A percentile compares a stretch with the other conserved stretches of the same genome.
phyloP scores from a whole-genome alignment of 345 rosid species.

The Eucalyptus brandiana region DNA sequence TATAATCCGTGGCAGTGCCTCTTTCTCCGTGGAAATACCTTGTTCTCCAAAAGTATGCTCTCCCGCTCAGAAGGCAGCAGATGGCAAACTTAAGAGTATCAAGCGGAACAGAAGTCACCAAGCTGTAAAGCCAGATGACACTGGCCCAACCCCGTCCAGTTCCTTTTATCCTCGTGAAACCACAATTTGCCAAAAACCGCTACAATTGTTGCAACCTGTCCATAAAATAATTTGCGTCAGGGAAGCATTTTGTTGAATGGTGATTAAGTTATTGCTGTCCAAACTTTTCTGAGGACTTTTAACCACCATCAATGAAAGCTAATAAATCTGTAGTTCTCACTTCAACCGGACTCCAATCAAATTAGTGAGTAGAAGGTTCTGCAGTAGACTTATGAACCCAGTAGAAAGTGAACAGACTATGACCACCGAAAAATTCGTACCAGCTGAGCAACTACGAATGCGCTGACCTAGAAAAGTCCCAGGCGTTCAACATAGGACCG shows the following conservation, averaged over 20 bases:
- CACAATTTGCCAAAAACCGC: constrained; percentile 70
- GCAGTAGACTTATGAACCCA: neutral
- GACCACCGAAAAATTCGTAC: constrained; percentile 11
- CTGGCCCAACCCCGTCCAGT: constrained; percentile 89
- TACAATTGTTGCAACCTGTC: constrained; percentile 55
- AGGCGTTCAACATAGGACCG: constrained; percentile 74
- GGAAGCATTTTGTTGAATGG: neutral
- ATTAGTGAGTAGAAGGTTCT: neutral
- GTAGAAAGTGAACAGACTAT: neutral
- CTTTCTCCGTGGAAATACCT: too few species aligned
- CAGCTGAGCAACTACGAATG: constrained; percentile 65
- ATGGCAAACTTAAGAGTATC: too few species aligned
- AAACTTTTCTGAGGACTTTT: too few species aligned
- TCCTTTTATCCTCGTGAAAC: constrained; percentile 50
- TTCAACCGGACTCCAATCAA: neutral
- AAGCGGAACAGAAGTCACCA: constrained; percentile 56
- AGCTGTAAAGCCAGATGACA: constrained; percentile 67
- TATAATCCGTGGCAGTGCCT: too few species aligned
- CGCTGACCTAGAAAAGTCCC: constrained; percentile 40
- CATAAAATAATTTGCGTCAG: neutral
- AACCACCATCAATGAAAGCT: neutral
- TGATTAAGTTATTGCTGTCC: neutral
- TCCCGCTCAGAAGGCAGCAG: too few species aligned
- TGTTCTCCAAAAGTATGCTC: too few species aligned
- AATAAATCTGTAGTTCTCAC: neutral